Evolutionary conservation across 179 eudicot genomes (phyloP), one percentile per base, ranked within the genome.

Genomic region (Camellia oleifera): DNA sequence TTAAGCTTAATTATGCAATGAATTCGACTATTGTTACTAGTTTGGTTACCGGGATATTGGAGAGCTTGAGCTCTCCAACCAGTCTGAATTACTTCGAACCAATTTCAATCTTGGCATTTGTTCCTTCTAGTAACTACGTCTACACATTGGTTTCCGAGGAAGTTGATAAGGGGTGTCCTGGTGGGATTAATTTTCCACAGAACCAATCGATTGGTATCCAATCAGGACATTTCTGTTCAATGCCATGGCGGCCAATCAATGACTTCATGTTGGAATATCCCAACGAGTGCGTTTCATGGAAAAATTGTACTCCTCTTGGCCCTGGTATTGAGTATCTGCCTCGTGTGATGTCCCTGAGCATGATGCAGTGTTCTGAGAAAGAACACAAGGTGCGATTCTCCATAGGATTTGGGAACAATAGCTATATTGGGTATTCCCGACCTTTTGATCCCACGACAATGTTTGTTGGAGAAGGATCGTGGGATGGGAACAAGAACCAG

Each of bases 391-490:
- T 77, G 2, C 74, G 83, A 40, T 81, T 60, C 46, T 17, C 75
- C n/a, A 20, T 75, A 3, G n/a, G 60, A 14, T 74, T 84, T 77
- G 20, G 42, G 26, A 80, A 77, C 12, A 52, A 4, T 5, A 79
- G 65, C 42, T 77, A 67, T 53, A 20, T 3, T 18, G 32, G 26
- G 57, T 48, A 20, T 78, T 11, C 23, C 53, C 13, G 65, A 13
- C 14, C 58, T 14, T 73, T 80, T 53, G 64, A 61, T 71, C 67
- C 56, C 3, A 61, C 56, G 9, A 42, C 61, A 18, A 54, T 76
- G 5, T 45, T 84, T 44, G 63, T 86, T 54, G 86, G 80, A 23
- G 89, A 86, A 69, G 89, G 83, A 42, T 67, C 82, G 12, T 86
- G 89, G 89, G 85, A 83, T 48, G 71, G 7, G 4, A 71, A 64